A percentile compares a stretch with the other conserved stretches of the same genome.
These are phyloP conservation scores for Mycena kentingensis DNA, from an alignment of 768 basidiomycete genomes.

Conservation along the genomic window DNA sequence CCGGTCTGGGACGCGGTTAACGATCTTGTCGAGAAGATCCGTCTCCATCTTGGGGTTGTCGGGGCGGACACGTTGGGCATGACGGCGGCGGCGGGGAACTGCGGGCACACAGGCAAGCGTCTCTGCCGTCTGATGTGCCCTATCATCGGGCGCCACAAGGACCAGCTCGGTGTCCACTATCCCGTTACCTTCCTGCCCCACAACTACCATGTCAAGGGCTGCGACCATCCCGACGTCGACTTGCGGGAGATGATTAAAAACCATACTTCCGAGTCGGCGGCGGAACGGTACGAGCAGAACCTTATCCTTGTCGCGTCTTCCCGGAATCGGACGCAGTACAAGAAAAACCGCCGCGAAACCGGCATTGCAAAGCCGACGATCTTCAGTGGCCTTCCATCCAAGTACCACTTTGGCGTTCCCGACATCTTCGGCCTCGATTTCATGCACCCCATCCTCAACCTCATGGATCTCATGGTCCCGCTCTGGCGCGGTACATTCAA, in stretches of 20 bases:
- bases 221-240: neutral
- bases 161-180: neutral
- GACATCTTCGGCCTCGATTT: neutral
- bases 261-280: neutral
- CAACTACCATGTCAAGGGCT: neutral
- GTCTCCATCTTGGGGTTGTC: too few species aligned
- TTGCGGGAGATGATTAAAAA: neutral
- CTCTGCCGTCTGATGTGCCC: constrained; percentile 8
- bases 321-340: constrained; percentile 20
- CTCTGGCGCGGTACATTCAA: constrained; percentile 35
- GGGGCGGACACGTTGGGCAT: too few species aligned
- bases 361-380: constrained; percentile 40
- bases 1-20: too few species aligned
- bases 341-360: constrained; percentile 29
- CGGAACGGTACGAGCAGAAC: neutral
- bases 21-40: too few species aligned
- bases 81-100: too few species aligned
- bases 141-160: neutral
- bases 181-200: neutral
- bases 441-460: constrained; percentile 45
- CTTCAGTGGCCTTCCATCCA: constrained; percentile 33
- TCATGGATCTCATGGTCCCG: constrained; percentile 36
- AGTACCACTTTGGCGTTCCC: constrained; percentile 21
- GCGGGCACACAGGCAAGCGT: constrained; percentile 9
- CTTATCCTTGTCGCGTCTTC: neutral